Base-by-base conservation (phyloP, 164 flowering plant genomes). In the Chloranthus sessilifolius region DNA sequence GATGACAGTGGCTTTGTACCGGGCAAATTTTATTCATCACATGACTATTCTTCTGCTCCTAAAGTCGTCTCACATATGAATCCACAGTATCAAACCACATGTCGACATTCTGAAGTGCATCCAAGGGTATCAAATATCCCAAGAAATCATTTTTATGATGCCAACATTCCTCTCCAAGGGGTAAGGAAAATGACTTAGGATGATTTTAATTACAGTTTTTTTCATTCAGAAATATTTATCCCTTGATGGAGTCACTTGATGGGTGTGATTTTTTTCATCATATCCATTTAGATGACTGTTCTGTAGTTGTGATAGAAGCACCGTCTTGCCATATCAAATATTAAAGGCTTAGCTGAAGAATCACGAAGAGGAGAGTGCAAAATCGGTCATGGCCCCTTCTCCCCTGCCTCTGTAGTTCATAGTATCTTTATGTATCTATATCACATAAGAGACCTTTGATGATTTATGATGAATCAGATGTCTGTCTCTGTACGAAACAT, bases 121-220 rank as follows among this genome's bases (percentile, higher is more conserved):
- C 16, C 3, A 21, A 40, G 40, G 6, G 29, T 28, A 30, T 15
- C 22, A 3, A 35, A 39, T 41, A 42, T 63, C 28, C 44, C 19
- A 19, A 42, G 37, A 5, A 4, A 37, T 24, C 60, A 23, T n/a
- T 23, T 17, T 38, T 45, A 49, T 22, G 33, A 25, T 12, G 30
- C 23, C 33, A 44, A 23, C 10, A 22, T 27, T 28, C 29, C 55
- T 33, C 11, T n/a, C n/a, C n/a, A n/a, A n/a, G n/a, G n/a, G 44
- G 68, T 63, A 55, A 50, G 67, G 21, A 48, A 29, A 11, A 26
- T 26, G n/a, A n/a, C n/a, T n/a, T n/a, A n/a, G n/a, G n/a, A n/a
- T n/a, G n/a, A 24, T 35, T 10, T 33, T 0, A 0, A 28, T 34
- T 28, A 11, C 8, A 15, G 0, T 9, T 14, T 27, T 9, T 8